Base-by-base conservation (phyloP, 139 green algal genomes). In the Chlorella ohadii region DNA sequence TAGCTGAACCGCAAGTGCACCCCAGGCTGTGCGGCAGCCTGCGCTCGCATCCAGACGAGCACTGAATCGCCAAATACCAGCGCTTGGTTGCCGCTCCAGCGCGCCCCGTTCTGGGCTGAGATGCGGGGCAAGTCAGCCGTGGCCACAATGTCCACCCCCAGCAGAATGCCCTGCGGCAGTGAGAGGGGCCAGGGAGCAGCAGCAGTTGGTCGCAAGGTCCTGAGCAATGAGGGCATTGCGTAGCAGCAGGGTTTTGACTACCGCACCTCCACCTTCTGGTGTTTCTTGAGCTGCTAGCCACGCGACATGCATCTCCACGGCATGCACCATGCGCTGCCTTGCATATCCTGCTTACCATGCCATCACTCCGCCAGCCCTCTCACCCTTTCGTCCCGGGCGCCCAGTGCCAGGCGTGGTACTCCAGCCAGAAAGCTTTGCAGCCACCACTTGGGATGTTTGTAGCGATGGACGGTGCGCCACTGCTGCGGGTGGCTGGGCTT, bases 371-470 rank as follows among this genome's bases (percentile, higher is more conserved):
- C 15, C 59, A 34, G n/a, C n/a, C n/a, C 71, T 17, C 55, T 22
- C 67, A 80, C 81, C 81, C 82, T 19, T 2, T 79, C 51, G n/a
- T 88, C 84, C 27, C 77, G 55, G 0, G 51, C 84, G 5, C 84
- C 84, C 65, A 88, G 81, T 19, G 33, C 57, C 31, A 88, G 66
- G 34, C n/a, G 34, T n/a, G 78, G 78, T 36, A 88, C 84, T 0
- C 84, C 84, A 0, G 77, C 84, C 64, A 88, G 81, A 65, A 85
- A 88, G 34, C 28, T 63, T 51, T 88, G 84, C 51, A 88, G 76
- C 84, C 84, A 88, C 84, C 84, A 88, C 66, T 86, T 85, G 55
- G 84, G 84, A 64, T 84, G 76, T 38, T 73, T 83, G 57, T 28
- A 41, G 7, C 66, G 47, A 34, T 84, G 61, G 36, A 80, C 31